Evolutionary conservation across 768 basidiomycete species (phyloP).

Genomic region (Amanita rubescens): DNA sequence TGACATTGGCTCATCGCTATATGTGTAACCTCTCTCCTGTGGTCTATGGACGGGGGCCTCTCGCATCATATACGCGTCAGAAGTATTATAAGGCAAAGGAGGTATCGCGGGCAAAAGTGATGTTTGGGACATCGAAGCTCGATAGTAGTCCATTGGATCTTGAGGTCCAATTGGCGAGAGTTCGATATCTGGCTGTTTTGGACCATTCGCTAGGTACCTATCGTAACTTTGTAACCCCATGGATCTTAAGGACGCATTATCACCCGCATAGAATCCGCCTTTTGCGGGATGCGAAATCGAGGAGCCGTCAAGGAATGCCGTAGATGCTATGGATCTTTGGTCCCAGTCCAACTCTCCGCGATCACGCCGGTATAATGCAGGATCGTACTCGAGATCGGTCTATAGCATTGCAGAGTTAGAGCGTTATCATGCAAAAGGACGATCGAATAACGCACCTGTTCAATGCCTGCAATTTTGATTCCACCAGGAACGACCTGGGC

Average conservation of each 20-base stretch:
- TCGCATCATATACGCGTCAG: slow-evolving; percentile 32
- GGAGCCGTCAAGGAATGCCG: slow-evolving; percentile 42
- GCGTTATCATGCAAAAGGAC: neutral
- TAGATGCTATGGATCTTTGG: slow-evolving; percentile 61
- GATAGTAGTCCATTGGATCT: slow-evolving; percentile 26
- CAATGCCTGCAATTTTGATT: slow-evolving; percentile 75
- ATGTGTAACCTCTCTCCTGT: slow-evolving; percentile 32
- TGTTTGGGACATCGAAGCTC: slow-evolving; percentile 30
- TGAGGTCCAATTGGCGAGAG: slow-evolving; percentile 45
- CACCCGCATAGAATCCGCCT: slow-evolving; percentile 30
- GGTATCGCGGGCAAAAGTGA: slow-evolving; percentile 34
- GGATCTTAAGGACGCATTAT: slow-evolving; percentile 9
- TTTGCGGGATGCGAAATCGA: slow-evolving; percentile 36
- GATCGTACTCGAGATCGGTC: slow-evolving; percentile 78
- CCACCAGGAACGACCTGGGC: slow-evolving; percentile 71
- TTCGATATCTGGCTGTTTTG: slow-evolving; percentile 39
- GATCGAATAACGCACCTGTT: slow-evolving; percentile 42
- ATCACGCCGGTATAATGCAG: slow-evolving; percentile 69
- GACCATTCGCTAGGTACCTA: slow-evolving; percentile 47
- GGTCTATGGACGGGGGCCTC: slow-evolving; percentile 64
- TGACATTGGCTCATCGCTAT: slow-evolving; percentile 15
- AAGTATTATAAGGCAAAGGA: slow-evolving; percentile 32
- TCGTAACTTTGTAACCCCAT: slow-evolving; percentile 40
- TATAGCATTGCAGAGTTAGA: slow-evolving; percentile 17
- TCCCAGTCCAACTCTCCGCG: slow-evolving; percentile 89